A percentile compares a stretch with the other conserved stretches of the same genome.
Conservation (phyloP, 352 stramenopile species). For the Phytophthora macrochlamydospora region DNA sequence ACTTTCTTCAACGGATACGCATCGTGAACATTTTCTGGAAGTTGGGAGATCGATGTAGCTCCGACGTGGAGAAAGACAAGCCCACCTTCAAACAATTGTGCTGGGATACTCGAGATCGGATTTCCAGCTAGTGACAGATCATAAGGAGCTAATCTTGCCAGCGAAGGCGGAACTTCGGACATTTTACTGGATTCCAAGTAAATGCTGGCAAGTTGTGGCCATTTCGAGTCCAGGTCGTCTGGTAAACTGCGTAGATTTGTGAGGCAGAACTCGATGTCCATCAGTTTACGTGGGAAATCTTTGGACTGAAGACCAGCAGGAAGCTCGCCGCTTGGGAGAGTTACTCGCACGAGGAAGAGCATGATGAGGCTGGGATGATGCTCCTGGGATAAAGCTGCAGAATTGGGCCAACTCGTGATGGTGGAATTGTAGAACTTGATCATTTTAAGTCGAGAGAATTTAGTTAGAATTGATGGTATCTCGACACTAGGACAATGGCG, state of each 20-base stretch:
- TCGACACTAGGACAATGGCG: slow-evolving; percentile 46
- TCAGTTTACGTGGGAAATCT: slow-evolving; percentile 14
- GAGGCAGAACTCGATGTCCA: slow-evolving; percentile 39
- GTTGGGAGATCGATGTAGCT: slow-evolving; percentile 9
- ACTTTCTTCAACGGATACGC: slow-evolving; percentile 18
- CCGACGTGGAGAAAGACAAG: slow-evolving; percentile 24
- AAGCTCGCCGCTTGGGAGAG: slow-evolving; percentile 8
- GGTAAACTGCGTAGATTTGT: slow-evolving; percentile 45
- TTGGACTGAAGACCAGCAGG: slow-evolving; percentile 7
- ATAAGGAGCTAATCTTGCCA: slow-evolving; percentile 20
- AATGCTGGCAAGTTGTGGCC: slow-evolving; percentile 34
- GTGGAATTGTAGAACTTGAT: slow-evolving; percentile 56
- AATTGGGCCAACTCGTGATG: slow-evolving; percentile 28
- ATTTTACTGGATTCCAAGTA: slow-evolving; percentile 28
- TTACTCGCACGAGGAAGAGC: slow-evolving; percentile 31
- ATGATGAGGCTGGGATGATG: slow-evolving; percentile 35
- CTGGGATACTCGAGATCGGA: slow-evolving; percentile 19
- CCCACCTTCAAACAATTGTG: slow-evolving; percentile 21
- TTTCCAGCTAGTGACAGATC: slow-evolving; percentile 28
- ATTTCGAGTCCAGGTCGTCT: slow-evolving; percentile 43
- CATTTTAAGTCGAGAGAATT: slow-evolving; percentile 36
- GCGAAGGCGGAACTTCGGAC: slow-evolving; percentile 11
- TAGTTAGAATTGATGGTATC: slow-evolving; percentile 23
- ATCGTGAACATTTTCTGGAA: slow-evolving; percentile 20
- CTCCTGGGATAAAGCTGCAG: slow-evolving; percentile 27